Percentiles rank a stretch among this genome's conserved stretches.
Evolutionary conservation across 169 alveolate species (phyloP).

Genomic region (Plasmodium vivax): DNA sequence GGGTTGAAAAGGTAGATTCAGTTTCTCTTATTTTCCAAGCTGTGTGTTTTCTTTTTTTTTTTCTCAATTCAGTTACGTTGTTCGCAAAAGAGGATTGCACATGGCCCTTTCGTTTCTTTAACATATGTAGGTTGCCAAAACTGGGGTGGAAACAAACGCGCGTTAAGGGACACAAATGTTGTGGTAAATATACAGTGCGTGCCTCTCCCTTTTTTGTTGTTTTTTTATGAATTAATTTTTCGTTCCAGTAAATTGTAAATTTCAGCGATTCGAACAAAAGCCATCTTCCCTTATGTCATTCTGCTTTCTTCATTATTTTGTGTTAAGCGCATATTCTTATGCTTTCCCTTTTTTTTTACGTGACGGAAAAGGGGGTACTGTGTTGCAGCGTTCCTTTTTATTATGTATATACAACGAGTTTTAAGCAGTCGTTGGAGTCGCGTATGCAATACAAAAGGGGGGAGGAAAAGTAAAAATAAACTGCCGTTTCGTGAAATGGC

Average conservation of each 20-base stretch:
- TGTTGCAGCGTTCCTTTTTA: neutral
- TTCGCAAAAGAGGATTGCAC: neutral
- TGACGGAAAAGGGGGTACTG: neutral
- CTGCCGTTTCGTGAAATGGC: neutral
- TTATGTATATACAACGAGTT: neutral
- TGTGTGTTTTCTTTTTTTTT: neutral
- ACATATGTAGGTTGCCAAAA: neutral
- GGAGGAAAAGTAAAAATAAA: neutral
- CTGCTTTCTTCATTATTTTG: neutral
- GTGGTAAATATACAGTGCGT: neutral
- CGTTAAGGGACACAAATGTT: neutral
- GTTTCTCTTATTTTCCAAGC: neutral
- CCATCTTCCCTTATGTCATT: constrained; percentile 30
- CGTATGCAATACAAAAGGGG: neutral
- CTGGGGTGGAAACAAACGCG: neutral
- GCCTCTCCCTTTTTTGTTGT: neutral
- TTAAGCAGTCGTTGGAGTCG: neutral
- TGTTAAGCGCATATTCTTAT: constrained; percentile 1
- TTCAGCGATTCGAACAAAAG: constrained; percentile 14
- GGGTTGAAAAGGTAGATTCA: constrained; percentile 2
- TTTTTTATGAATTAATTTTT: constrained; percentile 1
- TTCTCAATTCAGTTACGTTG: neutral
- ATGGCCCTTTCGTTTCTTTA: neutral
- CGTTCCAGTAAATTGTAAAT: neutral
- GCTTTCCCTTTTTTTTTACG: constrained; percentile 1